A percentile compares a stretch with the other conserved stretches of the same genome.
These are phyloP conservation scores for Fusarium stilboides DNA, from an alignment of 2,329 filamentous ascomycete species.

Conservation along the genomic window DNA sequence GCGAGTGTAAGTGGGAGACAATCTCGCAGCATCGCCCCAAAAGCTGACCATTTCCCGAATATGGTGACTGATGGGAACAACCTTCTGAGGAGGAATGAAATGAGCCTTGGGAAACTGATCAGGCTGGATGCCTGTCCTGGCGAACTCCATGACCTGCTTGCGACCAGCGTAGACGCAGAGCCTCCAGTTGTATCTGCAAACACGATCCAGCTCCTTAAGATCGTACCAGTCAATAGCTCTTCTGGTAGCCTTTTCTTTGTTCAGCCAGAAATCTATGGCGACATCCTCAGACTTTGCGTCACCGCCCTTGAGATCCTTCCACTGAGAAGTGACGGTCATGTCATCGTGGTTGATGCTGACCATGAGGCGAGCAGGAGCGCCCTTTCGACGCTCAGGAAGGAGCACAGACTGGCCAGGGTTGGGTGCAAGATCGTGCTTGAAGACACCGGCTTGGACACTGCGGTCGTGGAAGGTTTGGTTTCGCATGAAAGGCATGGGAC, in stretches of 20 bases:
- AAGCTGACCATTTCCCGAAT: background rate
- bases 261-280: background rate
- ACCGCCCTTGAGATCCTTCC: background rate
- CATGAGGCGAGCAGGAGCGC: background rate
- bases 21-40: background rate
- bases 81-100: background rate
- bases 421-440: background rate
- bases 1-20: too few species aligned
- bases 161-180: slow-evolving; percentile 4
- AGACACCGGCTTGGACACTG: background rate
- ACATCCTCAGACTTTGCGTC: background rate
- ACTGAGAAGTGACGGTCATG: background rate
- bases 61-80: background rate
- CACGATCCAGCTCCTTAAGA: background rate
- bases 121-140: background rate
- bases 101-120: background rate
- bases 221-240: background rate
- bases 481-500: background rate
- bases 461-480: background rate
- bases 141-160: background rate
- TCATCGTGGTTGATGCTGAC: background rate
- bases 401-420: background rate
- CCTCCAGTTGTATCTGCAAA: slow-evolving; percentile 7
- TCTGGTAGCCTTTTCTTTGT: background rate
- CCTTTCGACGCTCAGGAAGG: background rate